phyloP scores from a whole-genome alignment of 257 asterid species.

The Capsicum rhomboideum region DNA sequence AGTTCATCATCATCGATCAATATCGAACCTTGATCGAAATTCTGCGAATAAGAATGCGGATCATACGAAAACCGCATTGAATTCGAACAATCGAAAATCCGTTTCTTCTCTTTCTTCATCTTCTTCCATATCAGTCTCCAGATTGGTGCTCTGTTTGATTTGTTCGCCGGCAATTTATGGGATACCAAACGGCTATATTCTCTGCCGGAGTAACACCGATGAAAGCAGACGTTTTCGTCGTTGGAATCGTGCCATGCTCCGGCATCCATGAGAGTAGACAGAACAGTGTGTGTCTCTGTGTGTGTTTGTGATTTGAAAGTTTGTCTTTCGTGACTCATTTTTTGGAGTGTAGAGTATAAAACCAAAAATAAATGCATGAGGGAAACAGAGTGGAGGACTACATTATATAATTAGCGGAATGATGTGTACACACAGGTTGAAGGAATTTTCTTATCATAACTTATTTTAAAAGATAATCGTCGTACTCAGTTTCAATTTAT shows the following conservation, averaged over 20 bases:
- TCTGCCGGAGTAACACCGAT: neutral
- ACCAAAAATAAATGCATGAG: neutral
- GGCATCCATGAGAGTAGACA: neutral
- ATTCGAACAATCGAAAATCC: constrained; percentile 17
- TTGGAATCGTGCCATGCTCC: neutral
- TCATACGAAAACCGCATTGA: constrained; percentile 63
- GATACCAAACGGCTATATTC: neutral
- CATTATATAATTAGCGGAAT: neutral
- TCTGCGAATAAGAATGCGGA: constrained; percentile 58
- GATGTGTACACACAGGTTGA: neutral
- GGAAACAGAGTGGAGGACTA: neutral
- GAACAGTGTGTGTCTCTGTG: neutral
- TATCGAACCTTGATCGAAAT: constrained; percentile 52
- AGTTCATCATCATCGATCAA: constrained; percentile 41
- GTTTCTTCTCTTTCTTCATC: constrained; percentile 57
- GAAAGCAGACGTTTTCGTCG: neutral
- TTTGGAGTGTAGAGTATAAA: neutral
- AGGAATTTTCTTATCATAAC: too few species aligned
- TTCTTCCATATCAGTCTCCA: constrained; percentile 70
- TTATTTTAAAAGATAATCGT: too few species aligned
- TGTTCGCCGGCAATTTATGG: constrained; percentile 2
- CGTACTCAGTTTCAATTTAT: too few species aligned
- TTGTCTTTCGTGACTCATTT: neutral
- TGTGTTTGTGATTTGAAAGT: neutral
- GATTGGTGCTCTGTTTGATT: constrained; percentile 28